Evolutionary conservation across 2,329 filamentous ascomycete genomes (phyloP).

Genomic region (Aureobasidium subglaciale): DNA sequence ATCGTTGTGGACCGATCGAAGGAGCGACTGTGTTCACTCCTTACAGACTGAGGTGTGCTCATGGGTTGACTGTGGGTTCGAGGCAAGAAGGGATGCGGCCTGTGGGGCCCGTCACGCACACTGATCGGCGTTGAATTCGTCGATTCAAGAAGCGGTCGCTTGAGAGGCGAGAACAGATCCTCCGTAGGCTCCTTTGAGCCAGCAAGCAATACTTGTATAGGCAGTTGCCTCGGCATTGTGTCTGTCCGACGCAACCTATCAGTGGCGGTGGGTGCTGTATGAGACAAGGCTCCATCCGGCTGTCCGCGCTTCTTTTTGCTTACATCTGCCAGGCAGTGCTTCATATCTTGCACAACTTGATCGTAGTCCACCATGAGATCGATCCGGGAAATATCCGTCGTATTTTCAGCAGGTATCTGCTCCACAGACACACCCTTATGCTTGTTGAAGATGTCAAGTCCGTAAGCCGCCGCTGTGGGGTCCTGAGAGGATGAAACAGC

Average conservation of each 20-base stretch:
- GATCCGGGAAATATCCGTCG: not conserved
- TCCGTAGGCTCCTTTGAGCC: constrained; percentile 20
- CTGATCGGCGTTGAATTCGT: not conserved
- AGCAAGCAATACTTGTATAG: not conserved
- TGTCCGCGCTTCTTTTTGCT: not conserved
- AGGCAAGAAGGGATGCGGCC: not conserved
- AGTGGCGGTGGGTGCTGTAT: not conserved
- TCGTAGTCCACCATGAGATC: constrained; percentile 22
- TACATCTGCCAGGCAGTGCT: constrained; percentile 22
- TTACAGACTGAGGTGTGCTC: not conserved
- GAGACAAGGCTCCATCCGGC: not conserved
- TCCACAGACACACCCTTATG: not conserved
- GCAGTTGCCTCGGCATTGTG: not conserved
- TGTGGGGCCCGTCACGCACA: not conserved
- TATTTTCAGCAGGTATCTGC: constrained; percentile 14
- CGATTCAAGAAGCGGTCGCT: constrained; percentile 15
- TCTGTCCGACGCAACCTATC: not conserved
- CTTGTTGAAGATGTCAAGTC: constrained; percentile 1
- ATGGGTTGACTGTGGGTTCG: constrained; percentile 1
- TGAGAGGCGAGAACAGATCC: constrained; percentile 30
- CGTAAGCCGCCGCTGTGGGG: not conserved
- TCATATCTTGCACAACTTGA: constrained; percentile 29
- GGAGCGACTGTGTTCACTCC: not conserved
- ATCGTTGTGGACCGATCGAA: not conserved
- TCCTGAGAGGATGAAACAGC: not conserved